These are phyloP conservation scores for Lactifluus echinatus DNA, from an alignment of 768 basidiomycete species.

Conservation along the genomic window DNA sequence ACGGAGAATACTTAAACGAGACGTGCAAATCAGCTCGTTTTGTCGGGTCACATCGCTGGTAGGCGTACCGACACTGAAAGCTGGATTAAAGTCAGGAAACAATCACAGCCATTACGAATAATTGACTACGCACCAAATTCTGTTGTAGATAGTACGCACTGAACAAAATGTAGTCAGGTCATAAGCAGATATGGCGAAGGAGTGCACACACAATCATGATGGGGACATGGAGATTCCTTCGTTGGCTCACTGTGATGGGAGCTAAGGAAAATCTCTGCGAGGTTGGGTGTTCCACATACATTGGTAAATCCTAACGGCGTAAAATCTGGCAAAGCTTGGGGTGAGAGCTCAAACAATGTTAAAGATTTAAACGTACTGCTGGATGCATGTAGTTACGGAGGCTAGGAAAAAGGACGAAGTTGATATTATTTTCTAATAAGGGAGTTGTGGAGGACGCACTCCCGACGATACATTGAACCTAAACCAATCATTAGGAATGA, in stretches of 20 bases:
- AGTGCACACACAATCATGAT: constrained; percentile 1
- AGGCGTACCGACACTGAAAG: not conserved
- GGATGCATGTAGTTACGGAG: constrained; percentile 1
- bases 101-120: not conserved
- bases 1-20: not conserved
- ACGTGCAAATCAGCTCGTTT: not conserved
- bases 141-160: constrained; percentile 1
- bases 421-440: not conserved
- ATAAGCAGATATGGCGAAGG: not conserved
- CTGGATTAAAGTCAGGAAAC: not conserved
- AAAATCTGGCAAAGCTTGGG: not conserved
- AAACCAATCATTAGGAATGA: not conserved
- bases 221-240: constrained; percentile 1
- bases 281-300: not conserved
- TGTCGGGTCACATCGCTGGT: not conserved
- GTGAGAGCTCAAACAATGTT: not conserved
- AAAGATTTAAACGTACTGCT: not conserved
- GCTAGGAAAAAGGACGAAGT: not conserved
- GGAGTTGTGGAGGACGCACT: not conserved
- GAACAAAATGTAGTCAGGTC: not conserved
- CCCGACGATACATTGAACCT: constrained; percentile 2
- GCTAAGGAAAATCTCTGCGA: not conserved
- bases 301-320: constrained; percentile 1
- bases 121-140: constrained; percentile 4
- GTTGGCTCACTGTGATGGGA: constrained; percentile 1